Conservation (phyloP, 164 flowering plant genomes). For the Warburgia ugandensis region DNA sequence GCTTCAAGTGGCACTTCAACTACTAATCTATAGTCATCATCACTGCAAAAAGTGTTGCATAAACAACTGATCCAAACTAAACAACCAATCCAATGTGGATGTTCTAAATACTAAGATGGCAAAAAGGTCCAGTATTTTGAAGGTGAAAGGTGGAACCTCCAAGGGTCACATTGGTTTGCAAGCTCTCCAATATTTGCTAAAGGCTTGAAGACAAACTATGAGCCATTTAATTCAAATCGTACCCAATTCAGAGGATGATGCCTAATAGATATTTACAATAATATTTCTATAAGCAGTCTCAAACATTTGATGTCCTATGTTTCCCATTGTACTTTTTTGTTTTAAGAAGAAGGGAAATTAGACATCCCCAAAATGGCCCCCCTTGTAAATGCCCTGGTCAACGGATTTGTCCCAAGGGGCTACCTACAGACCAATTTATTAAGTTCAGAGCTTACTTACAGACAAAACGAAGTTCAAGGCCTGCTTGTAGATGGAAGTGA, state of each 20-base stretch:
- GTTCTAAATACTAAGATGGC: no score
- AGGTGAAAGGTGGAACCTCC: constrained; percentile 52
- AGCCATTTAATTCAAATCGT: constrained; percentile 97
- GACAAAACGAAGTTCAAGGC: no score
- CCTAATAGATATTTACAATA: constrained; percentile 88
- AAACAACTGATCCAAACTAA: no score
- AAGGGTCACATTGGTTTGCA: constrained; percentile 98
- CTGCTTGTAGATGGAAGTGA: no score
- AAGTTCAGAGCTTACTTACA: no score
- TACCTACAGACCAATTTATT: no score
- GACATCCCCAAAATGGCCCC: no score
- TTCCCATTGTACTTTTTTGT: no score
- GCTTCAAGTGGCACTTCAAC: neutral
- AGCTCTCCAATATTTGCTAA: constrained; percentile 98
- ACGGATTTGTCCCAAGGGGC: no score
- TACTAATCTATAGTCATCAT: neutral
- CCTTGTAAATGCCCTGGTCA: no score
- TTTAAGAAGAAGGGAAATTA: no score
- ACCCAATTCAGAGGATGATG: constrained; percentile 98
- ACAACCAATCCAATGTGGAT: no score
- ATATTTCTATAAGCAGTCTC: constrained; percentile 94
- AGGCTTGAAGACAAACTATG: constrained; percentile 96
- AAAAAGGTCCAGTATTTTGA: neutral
- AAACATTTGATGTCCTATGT: constrained; percentile 95
- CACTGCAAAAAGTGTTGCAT: neutral